Conservation (phyloP, 306 rosid genomes). For the Cotoneaster glaucophyllus region DNA sequence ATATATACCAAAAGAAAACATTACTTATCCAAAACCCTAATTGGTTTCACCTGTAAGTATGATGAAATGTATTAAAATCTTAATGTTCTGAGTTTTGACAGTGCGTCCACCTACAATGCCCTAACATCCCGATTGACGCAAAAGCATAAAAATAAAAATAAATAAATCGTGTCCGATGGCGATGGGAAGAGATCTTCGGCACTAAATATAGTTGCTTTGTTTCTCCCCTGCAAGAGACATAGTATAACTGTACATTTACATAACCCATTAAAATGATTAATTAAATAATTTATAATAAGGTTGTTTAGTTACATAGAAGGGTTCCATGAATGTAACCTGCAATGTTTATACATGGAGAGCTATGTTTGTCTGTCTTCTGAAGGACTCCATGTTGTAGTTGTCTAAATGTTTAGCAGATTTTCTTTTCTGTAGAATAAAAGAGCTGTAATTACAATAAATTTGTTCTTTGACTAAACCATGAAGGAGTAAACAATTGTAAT, state of each 20-base stretch:
- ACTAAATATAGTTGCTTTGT: conserved; percentile 28
- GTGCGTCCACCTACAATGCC: conserved; percentile 48
- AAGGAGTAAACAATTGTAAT: background rate
- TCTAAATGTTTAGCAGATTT: background rate
- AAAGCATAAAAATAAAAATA: conserved; percentile 1
- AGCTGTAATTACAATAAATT: background rate
- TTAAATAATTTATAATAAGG: background rate
- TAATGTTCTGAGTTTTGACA: background rate
- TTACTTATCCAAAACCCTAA: background rate
- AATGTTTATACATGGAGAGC: background rate
- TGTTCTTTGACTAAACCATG: background rate
- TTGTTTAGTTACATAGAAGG: background rate
- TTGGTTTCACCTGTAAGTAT: conserved; percentile 21
- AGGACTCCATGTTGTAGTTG: conserved; percentile 18
- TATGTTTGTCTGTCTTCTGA: conserved; percentile 11
- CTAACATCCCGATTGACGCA: conserved; percentile 37
- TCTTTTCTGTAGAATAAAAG: background rate
- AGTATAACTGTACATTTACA: too few relatives aligned
- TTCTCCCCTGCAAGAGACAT: conserved; percentile 18
- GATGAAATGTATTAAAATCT: background rate
- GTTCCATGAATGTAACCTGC: conserved; percentile 11
- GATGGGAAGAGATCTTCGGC: conserved; percentile 25
- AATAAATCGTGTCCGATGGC: conserved; percentile 16
- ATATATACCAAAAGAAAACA: background rate
- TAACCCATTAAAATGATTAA: background rate